Percentiles rank a stretch among this genome's conserved stretches.
phyloP scores from a whole-genome alignment of 2,329 filamentous ascomycete species.

The Neurospora crassa region DNA sequence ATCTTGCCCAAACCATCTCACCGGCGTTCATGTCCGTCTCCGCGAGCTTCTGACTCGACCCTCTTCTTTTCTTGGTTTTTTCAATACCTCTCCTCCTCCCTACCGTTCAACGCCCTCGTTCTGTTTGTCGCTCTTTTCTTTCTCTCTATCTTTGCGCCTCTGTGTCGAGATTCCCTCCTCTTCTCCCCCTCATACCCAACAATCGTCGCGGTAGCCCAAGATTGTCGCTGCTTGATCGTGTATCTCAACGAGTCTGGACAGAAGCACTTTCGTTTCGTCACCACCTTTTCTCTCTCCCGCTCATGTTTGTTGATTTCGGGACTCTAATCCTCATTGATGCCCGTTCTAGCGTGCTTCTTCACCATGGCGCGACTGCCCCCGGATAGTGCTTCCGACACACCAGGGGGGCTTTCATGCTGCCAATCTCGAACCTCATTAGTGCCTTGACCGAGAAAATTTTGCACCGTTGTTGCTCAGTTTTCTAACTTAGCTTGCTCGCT shows the following conservation, averaged over 20 bases:
- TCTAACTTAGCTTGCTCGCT: not conserved
- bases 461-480: not conserved
- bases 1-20: not conserved
- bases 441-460: not conserved
- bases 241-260: not conserved
- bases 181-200: not conserved
- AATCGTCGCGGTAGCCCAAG: not conserved
- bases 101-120: not conserved
- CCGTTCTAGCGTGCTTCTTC: not conserved
- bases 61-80: not conserved
- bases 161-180: not conserved
- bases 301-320: not conserved
- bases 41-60: not conserved
- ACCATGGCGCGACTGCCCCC: not conserved
- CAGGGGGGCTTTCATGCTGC: not conserved
- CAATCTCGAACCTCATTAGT: not conserved
- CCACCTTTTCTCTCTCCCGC: not conserved
- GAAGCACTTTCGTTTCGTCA: not conserved
- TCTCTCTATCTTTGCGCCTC: not conserved
- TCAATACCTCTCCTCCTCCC: not conserved
- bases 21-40: not conserved
- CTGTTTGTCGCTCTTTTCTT: not conserved
- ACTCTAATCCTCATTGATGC: not conserved
- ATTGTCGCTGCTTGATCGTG: not conserved
- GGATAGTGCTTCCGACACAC: not conserved